Evolutionary conservation across 2,329 filamentous ascomycete genomes (phyloP).

Genomic region (Plectosphaerella sp.): DNA sequence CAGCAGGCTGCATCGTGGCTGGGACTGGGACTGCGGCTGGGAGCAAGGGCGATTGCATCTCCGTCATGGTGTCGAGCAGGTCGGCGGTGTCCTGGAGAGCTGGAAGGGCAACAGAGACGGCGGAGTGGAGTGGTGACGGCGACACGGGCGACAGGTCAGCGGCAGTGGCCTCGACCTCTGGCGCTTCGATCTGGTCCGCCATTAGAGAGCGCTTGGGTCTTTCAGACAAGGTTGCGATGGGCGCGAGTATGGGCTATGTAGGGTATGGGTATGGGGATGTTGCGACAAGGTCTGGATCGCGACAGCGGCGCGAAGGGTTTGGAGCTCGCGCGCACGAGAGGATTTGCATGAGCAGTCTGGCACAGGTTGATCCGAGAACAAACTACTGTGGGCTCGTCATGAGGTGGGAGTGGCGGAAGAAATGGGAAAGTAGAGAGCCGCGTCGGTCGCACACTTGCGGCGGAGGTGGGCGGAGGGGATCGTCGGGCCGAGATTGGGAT

Average conservation of each 20-base stretch:
- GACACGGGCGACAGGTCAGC: conserved; percentile 49
- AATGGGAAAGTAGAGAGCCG: not conserved
- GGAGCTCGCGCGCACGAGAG: not conserved
- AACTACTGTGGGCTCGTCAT: not conserved
- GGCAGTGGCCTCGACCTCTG: conserved; percentile 47
- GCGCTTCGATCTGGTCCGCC: conserved; percentile 4
- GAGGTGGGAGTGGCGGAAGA: not conserved
- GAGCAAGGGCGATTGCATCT: conserved; percentile 8
- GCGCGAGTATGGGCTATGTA: not conserved
- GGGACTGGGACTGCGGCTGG: not conserved
- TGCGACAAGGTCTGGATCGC: not conserved
- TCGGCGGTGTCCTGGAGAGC: conserved; percentile 49
- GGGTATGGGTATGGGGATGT: not conserved
- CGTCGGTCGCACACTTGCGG: not conserved
- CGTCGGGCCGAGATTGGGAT: too few relatives aligned
- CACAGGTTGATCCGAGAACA: not conserved
- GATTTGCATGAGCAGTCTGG: not conserved
- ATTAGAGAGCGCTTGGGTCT: not conserved
- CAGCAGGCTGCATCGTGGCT: too few relatives aligned
- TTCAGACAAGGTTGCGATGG: not conserved
- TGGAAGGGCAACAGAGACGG: conserved; percentile 42
- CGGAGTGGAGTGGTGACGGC: conserved; percentile 41
- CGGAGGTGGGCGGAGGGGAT: not conserved
- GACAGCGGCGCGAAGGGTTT: not conserved
- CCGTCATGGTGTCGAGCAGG: conserved; percentile 38